These are phyloP conservation scores for Davidsoniella neocaledoniae DNA, from an alignment of 2,329 filamentous ascomycete species.

Conservation along the genomic window DNA sequence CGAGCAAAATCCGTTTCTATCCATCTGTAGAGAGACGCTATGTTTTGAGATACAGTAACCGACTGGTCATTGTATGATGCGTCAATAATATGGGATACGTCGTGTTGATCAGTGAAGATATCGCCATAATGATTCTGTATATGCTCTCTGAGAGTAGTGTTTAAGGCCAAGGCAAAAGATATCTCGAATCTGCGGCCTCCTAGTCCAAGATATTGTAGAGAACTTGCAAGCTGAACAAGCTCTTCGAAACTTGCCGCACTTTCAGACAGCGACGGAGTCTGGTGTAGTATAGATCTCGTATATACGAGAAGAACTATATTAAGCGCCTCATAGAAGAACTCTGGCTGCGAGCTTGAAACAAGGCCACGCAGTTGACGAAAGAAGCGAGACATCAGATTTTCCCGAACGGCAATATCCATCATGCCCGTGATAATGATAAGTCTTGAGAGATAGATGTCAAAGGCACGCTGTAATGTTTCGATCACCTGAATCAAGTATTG, in stretches of 20 bases:
- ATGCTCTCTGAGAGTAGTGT: constrained; percentile 2
- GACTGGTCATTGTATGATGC: neutral
- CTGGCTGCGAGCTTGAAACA: constrained; percentile 44
- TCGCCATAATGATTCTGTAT: neutral
- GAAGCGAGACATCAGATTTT: constrained; percentile 27
- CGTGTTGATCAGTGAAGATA: constrained; percentile 2
- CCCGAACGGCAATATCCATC: neutral
- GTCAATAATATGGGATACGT: neutral
- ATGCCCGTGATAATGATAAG: neutral
- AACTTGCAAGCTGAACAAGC: constrained; percentile 17
- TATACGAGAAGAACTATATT: constrained; percentile 15
- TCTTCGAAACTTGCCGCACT: too few species aligned
- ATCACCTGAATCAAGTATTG: too few species aligned
- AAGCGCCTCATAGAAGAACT: constrained; percentile 35
- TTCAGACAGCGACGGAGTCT: too few species aligned
- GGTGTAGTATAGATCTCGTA: too few species aligned
- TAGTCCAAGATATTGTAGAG: constrained; percentile 44
- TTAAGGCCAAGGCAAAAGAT: constrained; percentile 2
- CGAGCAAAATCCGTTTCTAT: constrained; percentile 49
- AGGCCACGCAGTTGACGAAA: constrained; percentile 45
- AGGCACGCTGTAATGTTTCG: too few species aligned
- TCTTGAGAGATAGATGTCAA: too few species aligned
- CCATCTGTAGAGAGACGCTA: constrained; percentile 31
- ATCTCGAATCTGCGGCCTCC: constrained; percentile 4
- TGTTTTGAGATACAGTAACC: constrained; percentile 2